Evolutionary conservation across 1,139 yeast species (phyloP), one percentile per base, ranked within the genome.

Genomic region (Yamadazyma sp.): DNA sequence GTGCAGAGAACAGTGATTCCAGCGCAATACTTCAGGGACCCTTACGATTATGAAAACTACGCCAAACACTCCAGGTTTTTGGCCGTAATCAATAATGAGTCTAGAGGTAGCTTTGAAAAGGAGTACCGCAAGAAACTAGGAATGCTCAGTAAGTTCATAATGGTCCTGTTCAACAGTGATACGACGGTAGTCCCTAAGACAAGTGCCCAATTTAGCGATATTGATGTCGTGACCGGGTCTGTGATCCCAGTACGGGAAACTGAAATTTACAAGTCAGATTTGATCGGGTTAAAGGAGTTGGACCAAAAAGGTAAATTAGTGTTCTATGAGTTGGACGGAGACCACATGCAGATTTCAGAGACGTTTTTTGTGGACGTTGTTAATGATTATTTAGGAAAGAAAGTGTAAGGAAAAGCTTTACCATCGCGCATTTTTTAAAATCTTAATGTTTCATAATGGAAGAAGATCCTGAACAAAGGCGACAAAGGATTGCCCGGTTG

Each of bases 11-110:
- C 74, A 7, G 61, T 83, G 2, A 64, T 86, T 1, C 83, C 88
- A 5, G 94, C 95, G 0, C 95, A 86, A 53, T 87, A 84, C 55
- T 87, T 80, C 58, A 66, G 95, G 44, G 81, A 77, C 51, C 73
- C 76, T 5, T 49, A 49, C 12, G 68, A 77, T 17, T 66, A 69
- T 40, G 77, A 69, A 0, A 55, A 61, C 26, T 83, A 82, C 52
- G 52, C 78, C 44, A 60, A 66, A 24, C 62, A 75, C 44, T 79
- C 85, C 2, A 58, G 59, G 29, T 81, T 79, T 47, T 61, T 87
- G 37, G 89, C 83, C 1, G 81, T 75, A 46, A 59, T 83, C 34
- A 87, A 87, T 55, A 86, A 85, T 50, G 95, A 87, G 44, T 51
- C 62, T 51, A 48, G 53, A 3, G 57, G 50, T 12, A 40, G 49